phyloP scores from a whole-genome alignment of 768 basidiomycete species.

The Cantharellus anzutake region DNA sequence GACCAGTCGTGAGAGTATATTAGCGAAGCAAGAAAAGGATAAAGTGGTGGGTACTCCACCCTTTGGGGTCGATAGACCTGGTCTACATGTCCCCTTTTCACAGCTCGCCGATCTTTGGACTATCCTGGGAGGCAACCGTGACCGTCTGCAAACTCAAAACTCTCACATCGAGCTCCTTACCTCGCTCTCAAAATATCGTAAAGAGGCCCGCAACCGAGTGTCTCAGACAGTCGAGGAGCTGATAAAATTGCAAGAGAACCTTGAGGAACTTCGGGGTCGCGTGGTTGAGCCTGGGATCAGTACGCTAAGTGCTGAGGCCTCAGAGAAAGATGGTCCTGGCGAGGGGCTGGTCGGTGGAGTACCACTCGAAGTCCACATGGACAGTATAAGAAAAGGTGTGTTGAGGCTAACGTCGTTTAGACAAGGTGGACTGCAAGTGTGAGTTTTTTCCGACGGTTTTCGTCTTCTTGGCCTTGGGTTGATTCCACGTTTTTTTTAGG shows the following conservation, averaged over 20 bases:
- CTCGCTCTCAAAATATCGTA: constrained; percentile 36
- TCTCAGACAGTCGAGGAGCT: constrained; percentile 41
- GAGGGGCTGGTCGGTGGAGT: constrained; percentile 18
- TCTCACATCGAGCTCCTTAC: constrained; percentile 33
- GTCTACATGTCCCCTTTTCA: not conserved
- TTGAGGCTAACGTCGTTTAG: constrained; percentile 32
- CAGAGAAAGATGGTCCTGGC: not conserved
- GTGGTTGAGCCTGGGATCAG: constrained; percentile 38
- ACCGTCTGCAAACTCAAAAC: constrained; percentile 29
- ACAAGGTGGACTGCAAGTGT: not conserved
- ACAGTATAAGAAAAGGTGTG: constrained; percentile 45
- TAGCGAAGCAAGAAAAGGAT: constrained; percentile 25
- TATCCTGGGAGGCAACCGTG: constrained; percentile 39
- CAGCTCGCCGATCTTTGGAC: constrained; percentile 49
- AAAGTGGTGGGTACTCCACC: constrained; percentile 19
- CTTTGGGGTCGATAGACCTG: not conserved
- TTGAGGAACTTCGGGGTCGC: constrained; percentile 57
- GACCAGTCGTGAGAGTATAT: constrained; percentile 35
- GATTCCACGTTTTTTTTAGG: too few species aligned
- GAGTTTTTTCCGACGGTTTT: too few species aligned
- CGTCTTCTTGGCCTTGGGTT: too few species aligned
- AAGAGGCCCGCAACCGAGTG: constrained; percentile 46
- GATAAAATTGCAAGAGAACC: constrained; percentile 44
- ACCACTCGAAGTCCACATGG: constrained; percentile 57
- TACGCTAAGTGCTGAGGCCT: not conserved